Evolutionary conservation across 495 filamentous ascomycete species (phyloP).

Genomic region (Penicillium manginii): DNA sequence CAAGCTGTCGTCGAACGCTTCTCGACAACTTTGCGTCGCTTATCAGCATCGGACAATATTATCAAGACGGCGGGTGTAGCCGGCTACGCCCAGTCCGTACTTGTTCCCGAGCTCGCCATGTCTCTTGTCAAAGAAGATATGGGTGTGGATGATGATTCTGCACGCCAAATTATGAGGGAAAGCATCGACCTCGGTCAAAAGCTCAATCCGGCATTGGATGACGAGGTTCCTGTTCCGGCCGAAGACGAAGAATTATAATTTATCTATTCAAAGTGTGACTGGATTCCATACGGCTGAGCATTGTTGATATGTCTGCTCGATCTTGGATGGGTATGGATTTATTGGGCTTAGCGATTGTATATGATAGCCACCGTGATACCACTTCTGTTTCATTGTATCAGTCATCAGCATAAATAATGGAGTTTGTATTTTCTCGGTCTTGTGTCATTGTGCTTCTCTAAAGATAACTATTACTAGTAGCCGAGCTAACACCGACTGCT

Average conservation of each 20-base stretch:
- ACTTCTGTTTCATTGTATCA: background rate
- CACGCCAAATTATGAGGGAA: constrained; percentile 69
- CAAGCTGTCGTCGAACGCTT: constrained; percentile 69
- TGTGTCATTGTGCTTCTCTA: too few species aligned
- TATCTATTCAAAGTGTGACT: too few species aligned
- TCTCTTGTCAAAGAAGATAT: constrained; percentile 86
- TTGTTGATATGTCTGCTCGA: background rate
- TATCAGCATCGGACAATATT: constrained; percentile 67
- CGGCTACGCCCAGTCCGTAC: constrained; percentile 78
- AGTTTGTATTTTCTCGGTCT: too few species aligned
- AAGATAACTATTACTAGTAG: background rate
- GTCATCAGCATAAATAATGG: background rate
- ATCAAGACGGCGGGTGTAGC: constrained; percentile 71
- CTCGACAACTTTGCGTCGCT: constrained; percentile 61
- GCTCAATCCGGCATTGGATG: constrained; percentile 66
- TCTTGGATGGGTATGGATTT: background rate
- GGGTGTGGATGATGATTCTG: constrained; percentile 63
- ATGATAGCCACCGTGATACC: constrained; percentile 17
- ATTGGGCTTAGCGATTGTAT: constrained; percentile 21
- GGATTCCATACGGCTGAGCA: background rate
- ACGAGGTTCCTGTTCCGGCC: constrained; percentile 52
- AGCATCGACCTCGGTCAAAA: constrained; percentile 79
- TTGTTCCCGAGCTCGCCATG: constrained; percentile 83
- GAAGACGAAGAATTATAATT: constrained; percentile 1
- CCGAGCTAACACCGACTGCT: background rate